These are phyloP conservation scores for Coemansia biformis DNA, from an alignment of 192 early-diverging fungal genomes.

Conservation along the genomic window DNA sequence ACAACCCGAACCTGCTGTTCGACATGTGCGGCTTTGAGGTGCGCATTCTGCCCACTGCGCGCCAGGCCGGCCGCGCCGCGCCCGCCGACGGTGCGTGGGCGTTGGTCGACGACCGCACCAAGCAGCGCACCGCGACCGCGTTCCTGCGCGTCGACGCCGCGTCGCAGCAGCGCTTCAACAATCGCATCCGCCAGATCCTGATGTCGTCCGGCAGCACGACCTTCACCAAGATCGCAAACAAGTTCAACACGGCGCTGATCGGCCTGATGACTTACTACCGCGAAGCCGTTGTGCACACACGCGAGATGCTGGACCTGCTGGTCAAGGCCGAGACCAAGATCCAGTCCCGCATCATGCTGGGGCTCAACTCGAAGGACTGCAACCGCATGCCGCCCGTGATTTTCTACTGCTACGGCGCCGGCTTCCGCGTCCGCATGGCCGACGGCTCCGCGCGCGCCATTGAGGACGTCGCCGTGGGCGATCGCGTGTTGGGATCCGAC, in stretches of 20 bases:
- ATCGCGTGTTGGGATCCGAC: conserved; percentile 38
- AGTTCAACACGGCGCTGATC: conserved; percentile 86
- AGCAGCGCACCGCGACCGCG: conserved; percentile 97
- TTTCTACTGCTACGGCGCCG: conserved; percentile 60
- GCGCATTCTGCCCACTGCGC: conserved; percentile 88
- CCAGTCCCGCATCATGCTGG: conserved; percentile 98
- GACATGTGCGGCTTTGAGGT: conserved; percentile 89
- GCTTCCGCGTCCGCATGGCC: conserved; percentile 48
- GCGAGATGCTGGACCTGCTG: conserved; percentile 92
- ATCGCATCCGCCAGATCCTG: conserved; percentile 94
- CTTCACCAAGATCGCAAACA: conserved; percentile 98
- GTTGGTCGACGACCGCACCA: conserved; percentile 92
- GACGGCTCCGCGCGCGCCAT: conserved; percentile 35
- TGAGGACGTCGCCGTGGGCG: conserved; percentile 29
- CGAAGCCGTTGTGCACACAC: conserved; percentile 95
- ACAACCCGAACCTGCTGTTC: conserved; percentile 97
- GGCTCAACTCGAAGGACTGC: conserved; percentile 98
- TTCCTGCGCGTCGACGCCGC: conserved; percentile 96
- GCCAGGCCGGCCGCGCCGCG: conserved; percentile 66
- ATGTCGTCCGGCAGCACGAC: conserved; percentile 97
- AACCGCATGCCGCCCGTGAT: conserved; percentile 94
- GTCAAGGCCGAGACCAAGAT: conserved; percentile 99
- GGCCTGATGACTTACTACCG: conserved; percentile 98
- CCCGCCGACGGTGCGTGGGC: conserved; percentile 73
- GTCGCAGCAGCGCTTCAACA: conserved; percentile 85